Percentiles rank a stretch among this genome's conserved stretches.
phyloP scores from a whole-genome alignment of 106 monocot genomes.

The Allium sativum region DNA sequence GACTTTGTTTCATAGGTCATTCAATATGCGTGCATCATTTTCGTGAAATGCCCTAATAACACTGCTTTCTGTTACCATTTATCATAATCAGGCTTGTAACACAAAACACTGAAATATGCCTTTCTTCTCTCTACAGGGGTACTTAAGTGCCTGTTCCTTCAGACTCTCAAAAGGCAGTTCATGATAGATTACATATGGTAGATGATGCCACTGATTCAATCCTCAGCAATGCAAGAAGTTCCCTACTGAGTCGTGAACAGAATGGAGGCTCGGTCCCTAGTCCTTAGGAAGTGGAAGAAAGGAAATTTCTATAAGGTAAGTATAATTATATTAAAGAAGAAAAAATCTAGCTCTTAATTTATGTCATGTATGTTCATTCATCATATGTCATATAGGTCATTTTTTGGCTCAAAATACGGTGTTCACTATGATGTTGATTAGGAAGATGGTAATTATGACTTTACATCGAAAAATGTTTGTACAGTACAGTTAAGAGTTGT shows the following conservation, averaged over 20 bases:
- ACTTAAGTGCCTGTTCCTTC: slow-evolving; percentile 27
- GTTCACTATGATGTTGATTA: slow-evolving; percentile 42
- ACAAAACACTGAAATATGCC: neutral
- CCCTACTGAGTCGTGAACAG: slow-evolving; percentile 34
- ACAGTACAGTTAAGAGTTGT: too few relatives aligned
- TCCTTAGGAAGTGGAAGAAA: slow-evolving; percentile 47
- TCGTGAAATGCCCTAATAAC: too few relatives aligned
- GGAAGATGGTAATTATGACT: slow-evolving; percentile 65
- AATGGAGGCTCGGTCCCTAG: slow-evolving; percentile 34
- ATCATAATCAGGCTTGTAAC: too few relatives aligned
- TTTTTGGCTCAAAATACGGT: slow-evolving; percentile 35
- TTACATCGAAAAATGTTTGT: too few relatives aligned
- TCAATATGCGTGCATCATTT: too few relatives aligned
- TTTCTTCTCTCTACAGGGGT: slow-evolving; percentile 8
- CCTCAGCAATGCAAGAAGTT: slow-evolving; percentile 39
- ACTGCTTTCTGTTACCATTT: too few relatives aligned
- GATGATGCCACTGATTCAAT: slow-evolving; percentile 23
- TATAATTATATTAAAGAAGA: neutral
- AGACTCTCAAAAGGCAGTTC: slow-evolving; percentile 17
- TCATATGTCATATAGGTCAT: slow-evolving; percentile 23
- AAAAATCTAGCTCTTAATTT: too few relatives aligned
- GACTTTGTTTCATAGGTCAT: too few relatives aligned
- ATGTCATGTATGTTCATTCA: too few relatives aligned
- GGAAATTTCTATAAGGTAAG: slow-evolving; percentile 53
- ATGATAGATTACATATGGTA: slow-evolving; percentile 19